Conservation (phyloP, 2,329 filamentous ascomycete species). For the Elsinoe ampelina region DNA sequence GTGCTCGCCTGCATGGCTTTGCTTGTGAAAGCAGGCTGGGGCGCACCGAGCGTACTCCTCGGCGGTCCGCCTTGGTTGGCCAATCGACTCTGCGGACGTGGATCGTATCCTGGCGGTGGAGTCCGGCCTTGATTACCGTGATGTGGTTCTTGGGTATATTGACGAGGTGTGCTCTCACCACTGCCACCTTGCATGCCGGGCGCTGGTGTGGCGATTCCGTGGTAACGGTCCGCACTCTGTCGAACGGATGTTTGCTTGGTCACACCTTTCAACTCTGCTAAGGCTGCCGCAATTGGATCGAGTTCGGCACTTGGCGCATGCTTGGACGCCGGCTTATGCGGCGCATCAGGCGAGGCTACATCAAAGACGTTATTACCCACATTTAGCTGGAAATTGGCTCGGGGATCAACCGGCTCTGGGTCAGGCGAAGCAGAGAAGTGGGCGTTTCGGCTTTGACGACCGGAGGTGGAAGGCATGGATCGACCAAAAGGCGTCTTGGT, state of each 20-base stretch:
- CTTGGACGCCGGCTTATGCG: slow-evolving; percentile 30
- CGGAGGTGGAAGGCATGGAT: slow-evolving; percentile 15
- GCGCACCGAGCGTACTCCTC: slow-evolving; percentile 72
- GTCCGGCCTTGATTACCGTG: slow-evolving; percentile 58
- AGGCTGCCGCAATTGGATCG: slow-evolving; percentile 84
- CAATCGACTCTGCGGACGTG: slow-evolving; percentile 55
- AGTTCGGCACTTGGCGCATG: slow-evolving; percentile 47
- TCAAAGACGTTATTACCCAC: slow-evolving; percentile 94
- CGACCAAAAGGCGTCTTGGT: slow-evolving; percentile 8
- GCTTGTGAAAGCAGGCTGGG: slow-evolving; percentile 83
- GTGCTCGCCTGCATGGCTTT: slow-evolving; percentile 94
- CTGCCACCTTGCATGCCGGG: slow-evolving; percentile 32
- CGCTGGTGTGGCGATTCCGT: slow-evolving; percentile 79
- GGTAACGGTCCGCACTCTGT: slow-evolving; percentile 92
- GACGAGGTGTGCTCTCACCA: slow-evolving; percentile 35
- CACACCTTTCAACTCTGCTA: slow-evolving; percentile 86
- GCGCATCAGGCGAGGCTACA: slow-evolving; percentile 64
- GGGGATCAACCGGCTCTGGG: slow-evolving; percentile 80
- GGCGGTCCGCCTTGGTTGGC: slow-evolving; percentile 34
- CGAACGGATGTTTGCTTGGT: slow-evolving; percentile 70
- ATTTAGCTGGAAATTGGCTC: slow-evolving; percentile 86
- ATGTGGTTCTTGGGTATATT: slow-evolving; percentile 37
- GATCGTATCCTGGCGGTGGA: slow-evolving; percentile 80
- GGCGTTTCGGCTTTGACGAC: slow-evolving; percentile 20
- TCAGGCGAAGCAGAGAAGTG: slow-evolving; percentile 43